phyloP scores from a whole-genome alignment of 805 yeast genomes.

The Clavispora carvajalis region DNA sequence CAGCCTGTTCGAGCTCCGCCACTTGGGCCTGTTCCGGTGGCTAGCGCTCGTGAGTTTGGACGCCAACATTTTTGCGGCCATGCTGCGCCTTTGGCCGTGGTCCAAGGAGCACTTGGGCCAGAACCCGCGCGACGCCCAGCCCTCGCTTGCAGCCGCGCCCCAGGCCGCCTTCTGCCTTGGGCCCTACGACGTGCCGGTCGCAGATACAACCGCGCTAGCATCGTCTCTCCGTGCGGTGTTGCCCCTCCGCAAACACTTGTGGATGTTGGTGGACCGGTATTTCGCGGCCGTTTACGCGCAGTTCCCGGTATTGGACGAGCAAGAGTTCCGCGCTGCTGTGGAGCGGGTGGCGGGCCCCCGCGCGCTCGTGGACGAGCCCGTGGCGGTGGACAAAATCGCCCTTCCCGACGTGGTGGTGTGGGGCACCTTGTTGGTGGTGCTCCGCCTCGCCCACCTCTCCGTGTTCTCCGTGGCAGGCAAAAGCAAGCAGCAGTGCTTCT shows the following conservation, averaged over 20 bases:
- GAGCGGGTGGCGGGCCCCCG: constrained; percentile 11
- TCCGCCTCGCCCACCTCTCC: constrained; percentile 28
- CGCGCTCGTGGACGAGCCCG: constrained; percentile 5
- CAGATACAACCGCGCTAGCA: not conserved
- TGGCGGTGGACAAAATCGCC: constrained; percentile 23
- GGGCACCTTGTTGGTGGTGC: constrained; percentile 25
- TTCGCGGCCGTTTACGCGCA: constrained; percentile 25
- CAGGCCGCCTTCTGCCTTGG: not conserved
- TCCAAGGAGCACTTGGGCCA: not conserved
- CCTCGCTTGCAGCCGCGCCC: no score
- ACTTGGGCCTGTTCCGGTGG: constrained; percentile 4
- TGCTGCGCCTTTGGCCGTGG: not conserved
- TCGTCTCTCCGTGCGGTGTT: not conserved
- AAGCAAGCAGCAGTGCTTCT: not conserved
- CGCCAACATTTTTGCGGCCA: not conserved
- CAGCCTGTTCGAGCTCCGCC: not conserved
- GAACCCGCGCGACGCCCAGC: not conserved
- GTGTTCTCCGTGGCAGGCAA: constrained; percentile 24
- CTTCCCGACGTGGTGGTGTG: constrained; percentile 5
- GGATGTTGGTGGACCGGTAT: constrained; percentile 54
- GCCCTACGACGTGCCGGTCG: not conserved
- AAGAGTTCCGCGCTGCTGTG: constrained; percentile 11
- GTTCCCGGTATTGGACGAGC: constrained; percentile 24
- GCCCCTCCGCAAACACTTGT: constrained; percentile 31
- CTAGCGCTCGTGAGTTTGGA: not conserved